A percentile compares a stretch with the other conserved stretches of the same genome.
Conservation (phyloP, 2,329 filamentous ascomycete species). For the Phaeosphaeriaceae sp. region DNA sequence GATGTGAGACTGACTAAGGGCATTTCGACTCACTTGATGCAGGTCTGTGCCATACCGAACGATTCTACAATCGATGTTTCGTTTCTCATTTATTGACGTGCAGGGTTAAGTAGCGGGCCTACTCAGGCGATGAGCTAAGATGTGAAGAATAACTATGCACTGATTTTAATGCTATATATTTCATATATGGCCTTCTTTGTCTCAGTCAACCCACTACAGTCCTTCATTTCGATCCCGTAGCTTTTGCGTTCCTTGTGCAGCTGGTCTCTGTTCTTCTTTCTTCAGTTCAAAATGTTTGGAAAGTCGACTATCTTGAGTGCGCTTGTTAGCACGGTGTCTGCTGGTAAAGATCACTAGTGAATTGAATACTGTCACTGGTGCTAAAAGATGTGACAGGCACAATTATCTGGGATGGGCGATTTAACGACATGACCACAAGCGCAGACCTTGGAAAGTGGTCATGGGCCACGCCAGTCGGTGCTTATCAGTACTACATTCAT, state of each 20-base stretch:
- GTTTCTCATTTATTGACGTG: slow-evolving; percentile 15
- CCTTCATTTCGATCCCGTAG: slow-evolving; percentile 20
- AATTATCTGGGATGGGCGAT: slow-evolving; percentile 69
- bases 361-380: no score
- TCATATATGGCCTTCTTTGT: slow-evolving; percentile 7
- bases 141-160: slow-evolving; percentile 9
- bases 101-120: slow-evolving; percentile 16
- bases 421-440: slow-evolving; percentile 64
- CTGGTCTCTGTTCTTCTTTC: slow-evolving; percentile 29
- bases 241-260: slow-evolving; percentile 20
- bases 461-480: slow-evolving; percentile 69
- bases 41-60: slow-evolving; percentile 11
- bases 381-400: slow-evolving; percentile 42
- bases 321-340: slow-evolving; percentile 42
- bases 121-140: slow-evolving; percentile 13
- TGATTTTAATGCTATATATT: slow-evolving; percentile 13
- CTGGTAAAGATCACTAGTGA: slow-evolving; percentile 24
- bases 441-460: slow-evolving; percentile 67
- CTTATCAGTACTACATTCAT: slow-evolving; percentile 81
- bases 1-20: slow-evolving; percentile 28
- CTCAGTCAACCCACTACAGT: slow-evolving; percentile 22
- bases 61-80: slow-evolving; percentile 21
- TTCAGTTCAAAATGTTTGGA: slow-evolving; percentile 38
- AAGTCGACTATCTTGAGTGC: slow-evolving; percentile 40
- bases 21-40: slow-evolving; percentile 18